Evolutionary conservation across 2,329 filamentous ascomycete genomes (phyloP).

Genomic region (Trichoderma brevicompactum): DNA sequence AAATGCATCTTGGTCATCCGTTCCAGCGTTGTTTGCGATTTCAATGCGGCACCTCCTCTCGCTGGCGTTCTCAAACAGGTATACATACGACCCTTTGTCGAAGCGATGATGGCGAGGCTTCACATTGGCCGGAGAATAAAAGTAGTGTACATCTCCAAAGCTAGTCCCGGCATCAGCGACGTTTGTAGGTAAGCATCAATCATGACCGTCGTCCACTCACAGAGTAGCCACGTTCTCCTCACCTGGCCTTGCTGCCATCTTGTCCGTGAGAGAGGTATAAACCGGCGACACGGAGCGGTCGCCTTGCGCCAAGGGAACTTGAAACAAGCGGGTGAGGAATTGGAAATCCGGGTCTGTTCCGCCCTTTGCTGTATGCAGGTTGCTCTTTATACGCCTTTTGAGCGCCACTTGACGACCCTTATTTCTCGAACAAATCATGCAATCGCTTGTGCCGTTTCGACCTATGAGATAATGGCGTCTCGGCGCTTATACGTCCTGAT

Average conservation of each 20-base stretch:
- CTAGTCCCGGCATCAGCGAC: conserved; percentile 46
- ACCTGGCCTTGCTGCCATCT: conserved; percentile 53
- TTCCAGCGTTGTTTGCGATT: conserved; percentile 75
- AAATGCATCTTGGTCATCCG: conserved; percentile 78
- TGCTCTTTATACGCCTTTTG: conserved; percentile 12
- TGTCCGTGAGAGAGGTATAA: conserved; percentile 27
- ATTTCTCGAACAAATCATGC: conserved; percentile 9
- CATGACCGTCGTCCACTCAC: conserved; percentile 43
- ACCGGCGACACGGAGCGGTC: not conserved
- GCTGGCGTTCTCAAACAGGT: conserved; percentile 74
- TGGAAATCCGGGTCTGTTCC: not conserved
- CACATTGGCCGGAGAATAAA: conserved; percentile 68
- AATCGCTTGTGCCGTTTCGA: conserved; percentile 7
- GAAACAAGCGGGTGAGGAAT: conserved; percentile 9
- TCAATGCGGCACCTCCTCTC: conserved; percentile 72
- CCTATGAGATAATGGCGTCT: conserved; percentile 18
- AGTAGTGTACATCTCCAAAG: conserved; percentile 80
- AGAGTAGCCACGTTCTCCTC: conserved; percentile 58
- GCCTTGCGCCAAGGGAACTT: not conserved
- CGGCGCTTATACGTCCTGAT: conserved; percentile 28
- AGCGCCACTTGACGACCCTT: conserved; percentile 10
- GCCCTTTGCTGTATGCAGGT: conserved; percentile 5
- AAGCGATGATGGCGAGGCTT: conserved; percentile 79
- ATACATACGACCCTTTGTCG: conserved; percentile 78
- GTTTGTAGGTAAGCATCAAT: not conserved